These are phyloP conservation scores for Diaporthe ampelina DNA, from an alignment of 2,329 filamentous ascomycete species.

Conservation along the genomic window DNA sequence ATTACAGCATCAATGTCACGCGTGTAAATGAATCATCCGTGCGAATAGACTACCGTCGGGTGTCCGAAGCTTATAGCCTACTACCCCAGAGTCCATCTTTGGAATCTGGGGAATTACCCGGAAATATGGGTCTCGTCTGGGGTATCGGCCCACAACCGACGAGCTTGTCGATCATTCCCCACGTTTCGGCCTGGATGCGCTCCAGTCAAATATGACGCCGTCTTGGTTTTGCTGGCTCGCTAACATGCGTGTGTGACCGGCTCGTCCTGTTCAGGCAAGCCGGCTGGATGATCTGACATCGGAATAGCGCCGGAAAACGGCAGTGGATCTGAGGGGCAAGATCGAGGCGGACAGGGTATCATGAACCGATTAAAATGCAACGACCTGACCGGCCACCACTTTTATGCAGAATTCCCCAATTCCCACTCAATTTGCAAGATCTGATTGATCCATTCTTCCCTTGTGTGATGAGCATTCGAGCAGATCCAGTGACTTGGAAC, in stretches of 20 bases:
- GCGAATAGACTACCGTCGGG: neutral
- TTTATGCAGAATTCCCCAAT: neutral
- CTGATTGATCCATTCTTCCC: neutral
- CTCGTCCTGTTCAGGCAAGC: conserved; percentile 34
- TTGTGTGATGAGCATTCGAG: neutral
- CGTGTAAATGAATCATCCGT: too few species aligned
- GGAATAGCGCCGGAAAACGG: conserved; percentile 5
- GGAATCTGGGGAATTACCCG: conserved; percentile 31
- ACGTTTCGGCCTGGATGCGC: conserved; percentile 21
- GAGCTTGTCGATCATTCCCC: conserved; percentile 9
- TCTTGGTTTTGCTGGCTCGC: neutral
- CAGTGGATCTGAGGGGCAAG: neutral
- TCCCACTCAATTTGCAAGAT: neutral
- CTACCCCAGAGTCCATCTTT: neutral
- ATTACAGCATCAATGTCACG: too few species aligned
- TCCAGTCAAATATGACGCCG: conserved; percentile 25
- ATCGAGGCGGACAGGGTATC: neutral
- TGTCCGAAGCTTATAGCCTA: neutral
- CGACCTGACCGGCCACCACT: neutral
- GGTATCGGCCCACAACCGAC: conserved; percentile 21
- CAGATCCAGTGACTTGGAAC: too few species aligned
- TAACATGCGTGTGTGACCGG: neutral
- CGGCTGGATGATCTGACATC: conserved; percentile 20
- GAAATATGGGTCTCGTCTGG: conserved; percentile 20
- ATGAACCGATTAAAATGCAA: neutral